phyloP scores from a whole-genome alignment of 495 filamentous ascomycete genomes.

The Podospora pseudocomata region DNA sequence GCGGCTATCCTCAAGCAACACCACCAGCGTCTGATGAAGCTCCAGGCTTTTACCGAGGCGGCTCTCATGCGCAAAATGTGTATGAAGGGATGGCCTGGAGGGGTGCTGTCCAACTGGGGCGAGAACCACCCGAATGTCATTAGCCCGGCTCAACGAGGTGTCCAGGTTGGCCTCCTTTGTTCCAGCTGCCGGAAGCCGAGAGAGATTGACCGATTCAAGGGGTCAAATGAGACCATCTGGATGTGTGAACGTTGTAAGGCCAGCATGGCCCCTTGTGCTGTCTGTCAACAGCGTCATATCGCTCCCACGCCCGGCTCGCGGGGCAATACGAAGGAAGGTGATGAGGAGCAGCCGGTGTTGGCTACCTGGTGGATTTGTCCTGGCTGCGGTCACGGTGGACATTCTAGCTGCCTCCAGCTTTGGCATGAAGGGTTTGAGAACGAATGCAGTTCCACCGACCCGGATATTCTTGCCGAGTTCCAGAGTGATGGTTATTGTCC shows the following conservation, averaged over 20 bases:
- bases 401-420: constrained; percentile 61
- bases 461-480: constrained; percentile 36
- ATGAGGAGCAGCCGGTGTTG: constrained; percentile 27
- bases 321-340: background rate
- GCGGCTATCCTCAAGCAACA: constrained; percentile 59
- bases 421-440: constrained; percentile 53
- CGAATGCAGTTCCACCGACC: constrained; percentile 11
- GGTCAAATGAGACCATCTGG: constrained; percentile 39
- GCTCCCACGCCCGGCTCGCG: constrained; percentile 6
- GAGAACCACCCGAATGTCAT: constrained; percentile 59
- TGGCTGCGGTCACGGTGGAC: constrained; percentile 71
- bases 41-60: constrained; percentile 65
- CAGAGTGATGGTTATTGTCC: constrained; percentile 68
- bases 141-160: constrained; percentile 49
- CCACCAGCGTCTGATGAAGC: constrained; percentile 59
- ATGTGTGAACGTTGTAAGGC: constrained; percentile 46
- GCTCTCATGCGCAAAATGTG: constrained; percentile 65
- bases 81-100: constrained; percentile 46
- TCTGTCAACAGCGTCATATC: constrained; percentile 41
- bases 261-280: constrained; percentile 42
- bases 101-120: constrained; percentile 36
- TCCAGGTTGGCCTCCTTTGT: constrained; percentile 47
- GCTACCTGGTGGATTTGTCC: constrained; percentile 67
- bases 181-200: constrained; percentile 50
- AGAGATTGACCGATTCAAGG: constrained; percentile 43